phyloP scores from a whole-genome alignment of 345 rosid genomes.

The Trapa bicornis region DNA sequence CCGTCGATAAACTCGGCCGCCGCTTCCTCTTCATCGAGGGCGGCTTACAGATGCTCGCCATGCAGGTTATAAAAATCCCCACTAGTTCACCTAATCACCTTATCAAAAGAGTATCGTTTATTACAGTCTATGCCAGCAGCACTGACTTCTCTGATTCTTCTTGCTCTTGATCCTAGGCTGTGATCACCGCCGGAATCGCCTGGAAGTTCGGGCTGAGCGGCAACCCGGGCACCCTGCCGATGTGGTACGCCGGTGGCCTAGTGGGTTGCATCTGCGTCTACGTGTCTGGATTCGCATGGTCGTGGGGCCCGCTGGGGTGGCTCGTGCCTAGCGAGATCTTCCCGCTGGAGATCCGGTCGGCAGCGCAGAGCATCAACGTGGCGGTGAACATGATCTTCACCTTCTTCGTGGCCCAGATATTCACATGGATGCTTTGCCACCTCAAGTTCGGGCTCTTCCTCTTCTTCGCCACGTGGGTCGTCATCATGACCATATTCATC shows the following conservation, averaged over 20 bases:
- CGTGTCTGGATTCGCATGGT: constrained; percentile 33
- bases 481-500: constrained; percentile 31
- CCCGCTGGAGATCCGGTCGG: constrained; percentile 32
- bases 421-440: constrained; percentile 32
- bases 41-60: neutral
- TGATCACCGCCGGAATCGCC: constrained; percentile 28
- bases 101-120: neutral
- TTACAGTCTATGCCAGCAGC: neutral
- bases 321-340: constrained; percentile 40
- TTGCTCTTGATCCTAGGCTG: constrained; percentile 11
- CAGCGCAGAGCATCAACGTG: constrained; percentile 35
- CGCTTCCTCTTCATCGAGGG: constrained; percentile 45
- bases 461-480: constrained; percentile 26
- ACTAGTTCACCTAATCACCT: too few species aligned
- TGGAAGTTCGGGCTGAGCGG: constrained; percentile 42
- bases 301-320: constrained; percentile 52
- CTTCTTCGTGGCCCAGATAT: constrained; percentile 31
- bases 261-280: constrained; percentile 24
- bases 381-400: constrained; percentile 31
- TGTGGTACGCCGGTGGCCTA: constrained; percentile 18
- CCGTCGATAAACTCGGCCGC: constrained; percentile 50
- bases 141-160: neutral
- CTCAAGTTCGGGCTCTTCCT: constrained; percentile 22
- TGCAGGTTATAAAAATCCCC: neutral
- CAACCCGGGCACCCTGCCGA: constrained; percentile 21